These are phyloP conservation scores for Castanea crenata DNA, from an alignment of 306 rosid species.

Conservation along the genomic window DNA sequence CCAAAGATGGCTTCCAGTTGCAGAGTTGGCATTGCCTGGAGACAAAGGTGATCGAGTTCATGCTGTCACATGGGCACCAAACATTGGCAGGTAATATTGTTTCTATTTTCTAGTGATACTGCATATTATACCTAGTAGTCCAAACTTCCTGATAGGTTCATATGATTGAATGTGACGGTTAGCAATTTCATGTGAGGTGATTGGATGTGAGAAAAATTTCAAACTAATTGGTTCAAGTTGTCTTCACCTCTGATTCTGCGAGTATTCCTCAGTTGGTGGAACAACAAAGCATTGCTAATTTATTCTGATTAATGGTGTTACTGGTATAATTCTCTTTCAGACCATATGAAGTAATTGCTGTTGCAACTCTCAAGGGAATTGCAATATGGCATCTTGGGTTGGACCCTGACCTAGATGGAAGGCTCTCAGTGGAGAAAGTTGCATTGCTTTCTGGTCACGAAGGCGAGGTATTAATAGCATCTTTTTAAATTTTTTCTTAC, in stretches of 20 bases:
- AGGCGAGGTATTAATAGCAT: constrained; percentile 56
- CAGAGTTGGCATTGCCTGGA: constrained; percentile 69
- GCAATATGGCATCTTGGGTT: constrained; percentile 84
- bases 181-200: neutral
- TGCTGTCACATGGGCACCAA: constrained; percentile 90
- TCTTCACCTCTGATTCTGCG: neutral
- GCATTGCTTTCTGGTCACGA: constrained; percentile 66
- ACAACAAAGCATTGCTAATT: neutral
- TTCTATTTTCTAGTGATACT: constrained; percentile 4
- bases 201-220: constrained; percentile 6
- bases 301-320: neutral
- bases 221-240: constrained; percentile 5
- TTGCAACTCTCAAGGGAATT: constrained; percentile 72
- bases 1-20: constrained; percentile 98
- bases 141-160: neutral
- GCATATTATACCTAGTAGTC: neutral
- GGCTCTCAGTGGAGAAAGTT: constrained; percentile 70
- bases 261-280: constrained; percentile 12
- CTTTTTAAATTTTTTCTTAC: neutral
- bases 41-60: constrained; percentile 69
- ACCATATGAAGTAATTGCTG: constrained; percentile 75
- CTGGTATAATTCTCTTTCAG: constrained; percentile 39
- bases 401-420: constrained; percentile 68
- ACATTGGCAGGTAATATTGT: constrained; percentile 75
- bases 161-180: neutral